phyloP scores from a whole-genome alignment of 192 early-diverging fungal species.

The Coemansia sp. region DNA sequence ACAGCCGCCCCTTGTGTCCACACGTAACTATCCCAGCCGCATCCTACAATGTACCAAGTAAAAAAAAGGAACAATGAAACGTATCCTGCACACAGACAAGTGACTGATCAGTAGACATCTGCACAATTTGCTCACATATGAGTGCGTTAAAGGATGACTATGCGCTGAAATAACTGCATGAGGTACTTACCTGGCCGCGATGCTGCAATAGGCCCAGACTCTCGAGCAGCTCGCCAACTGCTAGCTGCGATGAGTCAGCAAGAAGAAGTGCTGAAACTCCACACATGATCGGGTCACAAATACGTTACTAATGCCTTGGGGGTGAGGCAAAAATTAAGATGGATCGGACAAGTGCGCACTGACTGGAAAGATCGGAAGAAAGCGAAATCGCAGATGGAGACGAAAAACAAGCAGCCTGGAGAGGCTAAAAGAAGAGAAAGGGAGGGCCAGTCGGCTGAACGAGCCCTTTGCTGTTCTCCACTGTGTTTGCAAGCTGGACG shows the following conservation, averaged over 20 bases:
- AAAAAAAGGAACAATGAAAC: neutral
- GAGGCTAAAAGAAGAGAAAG: slow-evolving; percentile 7
- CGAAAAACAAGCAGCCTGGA: neutral
- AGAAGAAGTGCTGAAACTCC: slow-evolving; percentile 84
- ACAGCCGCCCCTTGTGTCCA: slow-evolving; percentile 91
- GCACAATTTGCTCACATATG: too few relatives aligned
- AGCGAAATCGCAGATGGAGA: too few relatives aligned
- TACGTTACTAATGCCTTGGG: neutral
- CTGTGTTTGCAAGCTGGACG: too few relatives aligned
- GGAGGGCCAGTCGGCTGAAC: too few relatives aligned
- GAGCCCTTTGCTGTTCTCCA: too few relatives aligned
- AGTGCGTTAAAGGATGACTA: neutral
- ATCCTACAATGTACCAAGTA: slow-evolving; percentile 65
- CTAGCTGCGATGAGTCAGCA: slow-evolving; percentile 70
- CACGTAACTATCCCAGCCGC: slow-evolving; percentile 99
- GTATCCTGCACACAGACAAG: neutral
- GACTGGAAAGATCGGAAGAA: too few relatives aligned
- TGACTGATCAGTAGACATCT: too few relatives aligned
- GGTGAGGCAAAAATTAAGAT: too few relatives aligned
- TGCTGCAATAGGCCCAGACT: slow-evolving; percentile 94
- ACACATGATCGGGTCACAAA: slow-evolving; percentile 64
- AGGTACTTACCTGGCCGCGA: slow-evolving; percentile 85
- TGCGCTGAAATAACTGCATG: neutral
- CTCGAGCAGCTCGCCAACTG: slow-evolving; percentile 89
- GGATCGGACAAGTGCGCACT: too few relatives aligned